Conservation (phyloP, 208 protist genomes). For the Leptomonas pyrrhocoris region DNA sequence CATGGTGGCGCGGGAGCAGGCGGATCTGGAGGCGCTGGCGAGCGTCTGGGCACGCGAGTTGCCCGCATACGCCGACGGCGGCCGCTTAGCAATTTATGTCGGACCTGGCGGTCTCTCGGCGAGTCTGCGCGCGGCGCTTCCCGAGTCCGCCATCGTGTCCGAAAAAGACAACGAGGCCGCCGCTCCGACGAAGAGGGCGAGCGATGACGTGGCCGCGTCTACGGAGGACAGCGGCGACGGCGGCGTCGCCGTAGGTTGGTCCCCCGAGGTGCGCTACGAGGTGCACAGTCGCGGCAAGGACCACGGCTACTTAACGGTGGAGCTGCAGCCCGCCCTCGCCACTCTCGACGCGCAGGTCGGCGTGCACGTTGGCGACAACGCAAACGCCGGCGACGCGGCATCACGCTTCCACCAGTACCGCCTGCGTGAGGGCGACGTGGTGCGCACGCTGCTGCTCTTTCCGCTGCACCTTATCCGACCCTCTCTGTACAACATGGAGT, state of each 20-base stretch:
- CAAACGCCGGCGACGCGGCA: background rate
- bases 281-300: constrained; percentile 44
- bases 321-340: constrained; percentile 26
- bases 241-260: constrained; percentile 5
- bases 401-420: constrained; percentile 1
- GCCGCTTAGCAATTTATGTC: constrained; percentile 30
- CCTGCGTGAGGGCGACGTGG: constrained; percentile 50
- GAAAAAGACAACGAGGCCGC: background rate
- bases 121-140: constrained; percentile 21
- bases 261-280: constrained; percentile 47
- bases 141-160: constrained; percentile 4
- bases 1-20: constrained; percentile 38
- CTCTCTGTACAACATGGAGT: constrained; percentile 66
- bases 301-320: constrained; percentile 45
- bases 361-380: background rate
- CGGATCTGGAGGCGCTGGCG: constrained; percentile 36
- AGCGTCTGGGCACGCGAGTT: constrained; percentile 30
- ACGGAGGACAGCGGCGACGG: background rate
- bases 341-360: constrained; percentile 19
- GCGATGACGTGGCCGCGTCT: background rate
- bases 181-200: background rate
- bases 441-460: constrained; percentile 64
- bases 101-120: constrained; percentile 38
- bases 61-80: constrained; percentile 18
- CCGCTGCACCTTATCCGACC: constrained; percentile 77